Base-by-base conservation (phyloP, 2,329 filamentous ascomycete genomes). In the Penicillium sp. region DNA sequence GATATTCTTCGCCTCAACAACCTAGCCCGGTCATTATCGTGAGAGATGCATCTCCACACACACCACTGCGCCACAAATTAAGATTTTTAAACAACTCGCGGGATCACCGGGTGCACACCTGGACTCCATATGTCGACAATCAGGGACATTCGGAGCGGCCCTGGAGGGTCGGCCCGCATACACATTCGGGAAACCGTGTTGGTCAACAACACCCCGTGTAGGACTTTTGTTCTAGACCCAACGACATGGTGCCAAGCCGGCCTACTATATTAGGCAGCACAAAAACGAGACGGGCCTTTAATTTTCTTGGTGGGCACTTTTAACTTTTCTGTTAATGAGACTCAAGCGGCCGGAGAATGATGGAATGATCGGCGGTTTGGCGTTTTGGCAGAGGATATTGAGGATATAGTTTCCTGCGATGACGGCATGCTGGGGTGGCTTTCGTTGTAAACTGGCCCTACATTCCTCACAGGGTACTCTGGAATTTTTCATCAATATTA, bases 101-200 rank as follows among this genome's bases (percentile, higher is more conserved):
- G 36, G 28, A 57, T 53, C 31, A 6, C 17, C 22, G n/a, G 47
- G 28, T 41, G 36, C 16, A 52, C 35, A 46, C 35, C 26, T n/a
- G 36, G 33, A 37, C 16, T 41, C 40, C 41, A 56, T 47, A 10
- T 17, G 14, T 36, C 12, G 51, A 44, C 36, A 33, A 53, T 56
- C 48, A 53, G 51, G 31, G 44, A 33, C 14, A 19, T 53, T 53
- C 51, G 41, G 48, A 53, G 10, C 9, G 12, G 41, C 37, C 45
- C 31, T 50, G 41, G 44, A 40, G 40, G 55, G 44, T 19, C 8
- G 10, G 16, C 8, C 3, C 5, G 11, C 3, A 6, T 22, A 4
- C 4, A 22, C n/a, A n/a, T 17, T 42, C 28, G 14, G n/a, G 22
- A 30, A 12, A 30, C 31, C 52, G 31, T 50, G 36, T 17, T 31